phyloP scores from a whole-genome alignment of 2,329 filamentous ascomycete species.

The Ceratocystis eucalypticola region DNA sequence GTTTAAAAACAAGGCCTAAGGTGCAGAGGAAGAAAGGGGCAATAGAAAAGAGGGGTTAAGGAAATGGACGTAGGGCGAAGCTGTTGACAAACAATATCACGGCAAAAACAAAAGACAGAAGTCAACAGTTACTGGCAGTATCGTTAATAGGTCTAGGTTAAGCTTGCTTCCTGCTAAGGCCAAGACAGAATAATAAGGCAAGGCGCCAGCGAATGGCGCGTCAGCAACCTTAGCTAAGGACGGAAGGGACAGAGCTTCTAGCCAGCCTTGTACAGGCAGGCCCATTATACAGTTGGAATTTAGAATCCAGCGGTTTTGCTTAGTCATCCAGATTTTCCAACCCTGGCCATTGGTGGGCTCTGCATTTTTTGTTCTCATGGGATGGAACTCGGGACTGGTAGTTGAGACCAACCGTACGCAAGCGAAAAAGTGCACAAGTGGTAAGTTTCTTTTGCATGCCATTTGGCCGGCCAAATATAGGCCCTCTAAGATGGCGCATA shows the following conservation, averaged over 20 bases:
- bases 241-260: not conserved
- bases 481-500: not conserved
- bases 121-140: too few species aligned
- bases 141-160: not conserved
- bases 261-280: not conserved
- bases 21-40: not conserved
- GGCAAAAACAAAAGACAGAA: not conserved
- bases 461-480: not conserved
- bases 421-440: not conserved
- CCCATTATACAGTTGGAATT: not conserved
- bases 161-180: slow-evolving; percentile 1
- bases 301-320: not conserved
- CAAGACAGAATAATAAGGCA: not conserved
- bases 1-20: not conserved
- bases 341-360: not conserved
- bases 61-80: not conserved
- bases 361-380: not conserved
- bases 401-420: not conserved
- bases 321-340: not conserved
- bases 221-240: not conserved
- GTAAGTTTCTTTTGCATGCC: not conserved
- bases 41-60: not conserved
- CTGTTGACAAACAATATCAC: not conserved
- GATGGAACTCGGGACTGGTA: not conserved
- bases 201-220: slow-evolving; percentile 13